Evolutionary conservation across 208 protist genomes (phyloP).

Genomic region (Leishmania braziliensis): DNA sequence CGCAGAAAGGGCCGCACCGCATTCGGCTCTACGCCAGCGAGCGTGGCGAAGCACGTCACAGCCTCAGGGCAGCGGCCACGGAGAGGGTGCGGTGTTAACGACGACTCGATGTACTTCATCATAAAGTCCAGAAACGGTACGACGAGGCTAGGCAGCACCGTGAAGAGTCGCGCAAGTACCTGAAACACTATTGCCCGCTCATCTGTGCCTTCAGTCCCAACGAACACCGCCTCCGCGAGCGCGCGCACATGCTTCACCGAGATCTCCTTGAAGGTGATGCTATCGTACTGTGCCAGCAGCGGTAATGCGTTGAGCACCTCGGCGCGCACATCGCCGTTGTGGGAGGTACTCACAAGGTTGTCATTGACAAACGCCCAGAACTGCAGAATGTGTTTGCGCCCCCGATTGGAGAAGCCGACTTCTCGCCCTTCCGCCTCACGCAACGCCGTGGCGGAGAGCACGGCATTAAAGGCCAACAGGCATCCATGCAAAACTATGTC

Average conservation of each 20-base stretch:
- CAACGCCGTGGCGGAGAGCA: slow-evolving; percentile 61
- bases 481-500: slow-evolving; percentile 58
- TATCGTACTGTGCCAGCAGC: slow-evolving; percentile 80
- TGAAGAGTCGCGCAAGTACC: slow-evolving; percentile 58
- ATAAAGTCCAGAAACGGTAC: slow-evolving; percentile 65
- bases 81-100: slow-evolving; percentile 47
- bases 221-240: slow-evolving; percentile 53
- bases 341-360: slow-evolving; percentile 32
- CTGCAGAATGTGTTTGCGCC: slow-evolving; percentile 41
- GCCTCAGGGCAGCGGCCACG: slow-evolving; percentile 75
- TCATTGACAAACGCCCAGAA: slow-evolving; percentile 67
- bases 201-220: slow-evolving; percentile 39
- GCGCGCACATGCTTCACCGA: slow-evolving; percentile 50
- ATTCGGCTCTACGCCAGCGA: slow-evolving; percentile 69
- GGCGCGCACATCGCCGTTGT: slow-evolving; percentile 38
- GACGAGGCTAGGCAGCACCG: slow-evolving; percentile 70
- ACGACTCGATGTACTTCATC: slow-evolving; percentile 82
- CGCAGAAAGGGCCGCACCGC: slow-evolving; percentile 81
- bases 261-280: slow-evolving; percentile 55
- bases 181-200: slow-evolving; percentile 72
- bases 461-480: slow-evolving; percentile 69
- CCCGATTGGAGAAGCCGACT: slow-evolving; percentile 47
- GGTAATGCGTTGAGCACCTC: slow-evolving; percentile 69
- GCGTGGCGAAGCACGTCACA: slow-evolving; percentile 84
- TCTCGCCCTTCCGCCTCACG: slow-evolving; percentile 35